Evolutionary conservation across 129 eudicot genomes (phyloP), one percentile per base, ranked within the genome.

Genomic region (Flaveria sonorensis): DNA sequence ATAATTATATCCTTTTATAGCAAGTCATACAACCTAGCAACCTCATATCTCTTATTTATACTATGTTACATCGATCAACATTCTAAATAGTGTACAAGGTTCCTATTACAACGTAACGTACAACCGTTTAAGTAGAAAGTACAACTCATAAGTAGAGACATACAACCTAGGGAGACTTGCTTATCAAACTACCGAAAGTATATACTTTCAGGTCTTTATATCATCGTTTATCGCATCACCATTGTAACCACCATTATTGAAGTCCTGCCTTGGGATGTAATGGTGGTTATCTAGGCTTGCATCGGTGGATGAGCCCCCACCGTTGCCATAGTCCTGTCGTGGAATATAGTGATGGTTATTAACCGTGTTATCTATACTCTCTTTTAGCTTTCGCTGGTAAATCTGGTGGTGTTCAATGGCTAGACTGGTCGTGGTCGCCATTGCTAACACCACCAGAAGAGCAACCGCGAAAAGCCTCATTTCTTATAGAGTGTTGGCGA

Each of bases 281-380:
- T 81, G 84, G 71, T 81, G 84, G 80, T 81, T 81, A 51, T 55
- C 45, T 30, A 20, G 46, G 42, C 10, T 81, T 14, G 76, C 63
- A 20, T 53, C 80, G 0, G 1, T 32, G 47, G 84, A 7, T 12
- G 71, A 46, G 65, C 61, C 84, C 43, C 80, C 84, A 81, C 39
- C 80, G 64, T 81, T 81, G 20, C 76, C 64, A 30, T 55, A 81
- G 19, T 81, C 84, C 20, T 39, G 55, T 39, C 70, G 71, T 20
- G 80, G 69, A 74, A 74, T 57, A 64, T 81, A 69, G 80, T 81
- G 84, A 55, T 81, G 84, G 63, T 81, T 81, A 50, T 69, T 32
- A 20, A 81, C n/a, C 9, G 36, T 46, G 70, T 50, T 67, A 30
- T 80, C 83, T 18, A 20, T 12, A 65, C 43, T 55, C 50, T 80